Evolutionary conservation across 2,329 filamentous ascomycete genomes (phyloP), one percentile per base, ranked within the genome.

Genomic region (Ophiostoma piceae): DNA sequence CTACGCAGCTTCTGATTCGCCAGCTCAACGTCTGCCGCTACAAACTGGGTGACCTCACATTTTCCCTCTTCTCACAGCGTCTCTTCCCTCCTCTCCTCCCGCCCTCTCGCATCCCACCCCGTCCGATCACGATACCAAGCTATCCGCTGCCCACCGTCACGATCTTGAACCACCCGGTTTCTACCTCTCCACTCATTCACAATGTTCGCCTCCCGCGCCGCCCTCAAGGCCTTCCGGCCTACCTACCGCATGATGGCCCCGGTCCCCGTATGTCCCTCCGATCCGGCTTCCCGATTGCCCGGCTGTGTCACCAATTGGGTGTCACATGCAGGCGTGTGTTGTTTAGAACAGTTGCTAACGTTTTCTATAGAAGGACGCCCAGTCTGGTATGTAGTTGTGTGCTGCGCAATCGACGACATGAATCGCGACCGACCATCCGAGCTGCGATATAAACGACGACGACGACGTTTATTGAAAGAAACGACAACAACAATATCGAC

Each of bases 181-280:
- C 62, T 39, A 39, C 35, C 35, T 54, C 57, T 41, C 51, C 60
- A 60, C 32, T 35, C 26, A 2, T 6, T 14, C 37, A 71, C n/a
- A 32, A 91, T 91, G 89, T 86, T 85, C 79, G 82, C 88, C 78
- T 88, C 89, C 77, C 83, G 84, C 76, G 82, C 85, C 78, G 82
- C 85, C 78, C 81, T 92, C 77, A 84, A 86, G 77, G 89, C 90
- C 85, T 86, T 88, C 79, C 87, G 84, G 80, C 86, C 87, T 75
- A 88, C 87, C 74, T 81, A 81, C 79, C 86, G 86, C 81, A 85
- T 89, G 85, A 85, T 90, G 85, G 83, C 83, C 79, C 88, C 90
- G 75, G 80, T 92, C 77, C 91, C 91, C 76, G 92, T 94, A 84
- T 83, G 89, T 84, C 75, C 37, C 60, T 39, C 67, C 51, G 67